Evolutionary conservation across 345 rosid genomes (phyloP).

Genomic region (Pistacia atlantica): DNA sequence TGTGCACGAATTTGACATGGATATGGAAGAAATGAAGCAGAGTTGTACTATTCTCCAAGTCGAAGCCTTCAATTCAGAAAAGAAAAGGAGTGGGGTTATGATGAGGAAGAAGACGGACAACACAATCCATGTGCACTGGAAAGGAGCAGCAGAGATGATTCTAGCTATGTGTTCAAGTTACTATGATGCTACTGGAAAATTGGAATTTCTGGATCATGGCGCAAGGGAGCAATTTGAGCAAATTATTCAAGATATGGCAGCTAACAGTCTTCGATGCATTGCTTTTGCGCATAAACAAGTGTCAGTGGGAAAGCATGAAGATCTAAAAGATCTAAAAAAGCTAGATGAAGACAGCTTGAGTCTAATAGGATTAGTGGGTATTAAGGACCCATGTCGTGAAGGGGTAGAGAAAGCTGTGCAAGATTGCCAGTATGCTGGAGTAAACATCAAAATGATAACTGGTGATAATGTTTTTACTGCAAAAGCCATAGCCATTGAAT

Average conservation of each 20-base stretch:
- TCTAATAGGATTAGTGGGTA: slow-evolving; percentile 67
- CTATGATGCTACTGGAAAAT: slow-evolving; percentile 50
- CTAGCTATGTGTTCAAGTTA: slow-evolving; percentile 63
- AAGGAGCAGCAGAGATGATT: slow-evolving; percentile 84
- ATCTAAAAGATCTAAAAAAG: slow-evolving; percentile 17
- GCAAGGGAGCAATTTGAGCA: slow-evolving; percentile 41
- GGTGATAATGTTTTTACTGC: slow-evolving; percentile 80
- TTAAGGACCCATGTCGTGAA: slow-evolving; percentile 72
- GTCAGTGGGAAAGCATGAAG: slow-evolving; percentile 16
- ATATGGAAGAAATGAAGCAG: slow-evolving; percentile 37
- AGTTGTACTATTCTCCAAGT: slow-evolving; percentile 45
- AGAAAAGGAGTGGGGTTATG: slow-evolving; percentile 67
- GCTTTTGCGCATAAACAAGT: slow-evolving; percentile 66
- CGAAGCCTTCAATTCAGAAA: slow-evolving; percentile 74
- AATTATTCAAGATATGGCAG: slow-evolving; percentile 66
- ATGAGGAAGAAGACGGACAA: slow-evolving; percentile 39
- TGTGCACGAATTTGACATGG: slow-evolving; percentile 40
- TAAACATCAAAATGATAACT: slow-evolving; percentile 73
- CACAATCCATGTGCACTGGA: slow-evolving; percentile 62
- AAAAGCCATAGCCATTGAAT: slow-evolving; percentile 76
- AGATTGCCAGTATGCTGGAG: slow-evolving; percentile 71
- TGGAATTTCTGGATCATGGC: slow-evolving; percentile 27
- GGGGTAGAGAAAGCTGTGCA: slow-evolving; percentile 67
- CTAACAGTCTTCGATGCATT: slow-evolving; percentile 67
- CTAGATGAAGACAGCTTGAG: slow-evolving; percentile 44